Percentiles rank a stretch among this genome's conserved stretches.
Evolutionary conservation across 768 basidiomycete species (phyloP).

Genomic region (Boletus vinaceobasis): DNA sequence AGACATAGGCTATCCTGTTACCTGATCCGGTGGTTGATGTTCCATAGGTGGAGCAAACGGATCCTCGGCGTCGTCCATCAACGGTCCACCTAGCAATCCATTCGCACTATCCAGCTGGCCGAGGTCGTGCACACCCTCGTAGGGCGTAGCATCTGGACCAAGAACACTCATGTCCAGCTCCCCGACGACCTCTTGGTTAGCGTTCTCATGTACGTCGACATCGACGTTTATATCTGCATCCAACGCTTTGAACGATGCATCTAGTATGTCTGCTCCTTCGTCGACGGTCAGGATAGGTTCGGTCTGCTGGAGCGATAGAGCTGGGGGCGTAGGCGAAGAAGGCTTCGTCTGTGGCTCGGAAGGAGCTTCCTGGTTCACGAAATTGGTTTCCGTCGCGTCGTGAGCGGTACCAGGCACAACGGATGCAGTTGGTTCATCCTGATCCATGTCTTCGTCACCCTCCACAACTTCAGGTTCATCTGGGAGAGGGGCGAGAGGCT

Average conservation of each 20-base stretch:
- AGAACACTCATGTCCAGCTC: constrained; percentile 62
- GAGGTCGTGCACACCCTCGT: constrained; percentile 52
- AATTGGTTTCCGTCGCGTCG: constrained; percentile 37
- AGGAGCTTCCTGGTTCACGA: constrained; percentile 35
- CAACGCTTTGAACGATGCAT: constrained; percentile 54
- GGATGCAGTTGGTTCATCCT: constrained; percentile 51
- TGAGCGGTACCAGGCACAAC: constrained; percentile 39
- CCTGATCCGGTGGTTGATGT: constrained; percentile 14
- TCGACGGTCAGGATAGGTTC: constrained; percentile 43
- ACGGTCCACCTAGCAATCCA: constrained; percentile 52
- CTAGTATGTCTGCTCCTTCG: constrained; percentile 43
- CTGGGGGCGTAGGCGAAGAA: constrained; percentile 67
- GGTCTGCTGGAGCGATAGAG: constrained; percentile 46
- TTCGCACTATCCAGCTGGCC: constrained; percentile 54
- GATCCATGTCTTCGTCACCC: constrained; percentile 71
- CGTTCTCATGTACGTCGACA: constrained; percentile 34
- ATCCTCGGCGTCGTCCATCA: constrained; percentile 59
- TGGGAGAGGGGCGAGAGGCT: constrained; percentile 77
- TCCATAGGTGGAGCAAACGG: constrained; percentile 47
- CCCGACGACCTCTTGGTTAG: constrained; percentile 36
- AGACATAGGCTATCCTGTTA: constrained; percentile 7
- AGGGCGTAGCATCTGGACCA: constrained; percentile 60
- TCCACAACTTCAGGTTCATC: constrained; percentile 75
- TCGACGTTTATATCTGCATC: constrained; percentile 45
- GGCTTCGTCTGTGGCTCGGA: constrained; percentile 59